Evolutionary conservation across 1,139 yeast genomes (phyloP), one percentile per base, ranked within the genome.

Genomic region (Protomyces arabidopsidicola): DNA sequence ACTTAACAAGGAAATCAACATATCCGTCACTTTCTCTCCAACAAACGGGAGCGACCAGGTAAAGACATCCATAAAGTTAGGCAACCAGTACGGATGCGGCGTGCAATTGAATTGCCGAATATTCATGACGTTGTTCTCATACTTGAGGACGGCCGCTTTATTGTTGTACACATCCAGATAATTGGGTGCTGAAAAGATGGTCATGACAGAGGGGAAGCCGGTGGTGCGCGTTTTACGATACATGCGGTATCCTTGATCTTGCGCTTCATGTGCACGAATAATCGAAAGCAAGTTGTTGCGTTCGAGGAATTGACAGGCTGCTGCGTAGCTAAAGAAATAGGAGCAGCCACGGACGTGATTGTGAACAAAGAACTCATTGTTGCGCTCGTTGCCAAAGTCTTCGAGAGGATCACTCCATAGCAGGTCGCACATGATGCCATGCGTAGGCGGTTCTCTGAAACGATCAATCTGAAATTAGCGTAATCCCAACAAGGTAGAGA

Each of bases 41-140:
- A 93, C 98, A 79, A 93, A 93, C 6, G 98, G 98, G 67, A 93
- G 79, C 2, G 97, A 89, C 98, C 98, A 93, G 4, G 97, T 88
- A 75, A 93, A 93, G 5, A 91, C 97, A 74, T 93, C 97, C 96
- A 91, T 90, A 71, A 91, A 90, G 75, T 91, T 91, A 2, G 98
- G 98, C 69, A 93, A 79, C 93, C 96, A 91, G 76, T 93, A 93
- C 1, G 98, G 98, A 75, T 93, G 98, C 8, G 97, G 96, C 48
- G 93, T 86, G 71, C 87, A 79, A 20, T 90, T 90, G 77, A 93
- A 93, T 76, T 93, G 98, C 67, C 98, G 83, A 68, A 93, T 93
- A 74, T 93, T 93, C 95, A 93, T 88, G 50, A 91, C 95, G 52
- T 70, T 70, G 70, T 90, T 88, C 71, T 90, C 97, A 75, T 91